Evolutionary conservation across 2,329 filamentous ascomycete genomes (phyloP).

Genomic region (Aspergillus chevalieri): DNA sequence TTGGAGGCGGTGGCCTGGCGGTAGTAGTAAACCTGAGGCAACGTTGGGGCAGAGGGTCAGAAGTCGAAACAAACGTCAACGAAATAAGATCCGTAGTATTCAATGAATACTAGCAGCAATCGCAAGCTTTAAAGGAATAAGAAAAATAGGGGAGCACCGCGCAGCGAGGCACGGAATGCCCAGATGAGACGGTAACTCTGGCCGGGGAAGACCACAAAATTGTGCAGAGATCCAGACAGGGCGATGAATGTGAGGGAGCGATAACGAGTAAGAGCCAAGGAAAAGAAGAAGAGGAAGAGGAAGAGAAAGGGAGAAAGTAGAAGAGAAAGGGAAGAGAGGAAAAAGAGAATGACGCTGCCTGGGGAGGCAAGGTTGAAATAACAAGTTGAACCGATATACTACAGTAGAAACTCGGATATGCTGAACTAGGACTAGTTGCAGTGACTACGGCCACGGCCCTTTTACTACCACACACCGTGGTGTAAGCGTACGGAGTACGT

Average conservation of each 20-base stretch:
- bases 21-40: neutral
- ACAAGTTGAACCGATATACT: neutral
- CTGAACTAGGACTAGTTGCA: conserved; percentile 1
- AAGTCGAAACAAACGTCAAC: neutral
- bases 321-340: conserved; percentile 5
- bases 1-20: neutral
- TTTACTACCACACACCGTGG: neutral
- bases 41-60: neutral
- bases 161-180: conserved; percentile 15
- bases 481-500: neutral
- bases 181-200: conserved; percentile 16
- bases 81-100: no score
- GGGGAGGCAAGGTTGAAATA: conserved; percentile 18
- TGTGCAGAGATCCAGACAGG: neutral
- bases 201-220: conserved; percentile 14
- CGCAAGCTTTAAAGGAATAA: neutral
- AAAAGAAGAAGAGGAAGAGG: conserved; percentile 1
- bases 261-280: conserved; percentile 3
- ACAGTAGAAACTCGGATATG: conserved; percentile 2
- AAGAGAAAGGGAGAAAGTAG: conserved; percentile 5
- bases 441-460: neutral
- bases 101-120: no score
- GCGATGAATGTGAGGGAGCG: conserved; percentile 2
- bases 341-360: conserved; percentile 12
- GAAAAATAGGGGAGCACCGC: conserved; percentile 6